Percentiles rank a stretch among this genome's conserved stretches.
phyloP scores from a whole-genome alignment of 371 early-diverging fungal species.

The Mucor racemosus region DNA sequence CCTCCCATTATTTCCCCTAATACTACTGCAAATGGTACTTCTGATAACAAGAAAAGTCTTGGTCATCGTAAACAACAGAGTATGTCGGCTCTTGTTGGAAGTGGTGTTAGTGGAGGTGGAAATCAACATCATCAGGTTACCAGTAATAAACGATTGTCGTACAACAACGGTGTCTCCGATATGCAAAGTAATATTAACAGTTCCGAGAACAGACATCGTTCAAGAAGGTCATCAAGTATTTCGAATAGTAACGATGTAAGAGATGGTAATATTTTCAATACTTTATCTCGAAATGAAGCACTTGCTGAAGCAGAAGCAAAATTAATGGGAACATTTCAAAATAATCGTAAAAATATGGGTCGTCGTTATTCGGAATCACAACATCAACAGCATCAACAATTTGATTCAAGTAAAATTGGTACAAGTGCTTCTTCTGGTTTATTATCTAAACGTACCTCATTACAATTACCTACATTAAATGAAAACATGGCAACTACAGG shows the following conservation, averaged over 20 bases:
- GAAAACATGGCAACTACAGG: constrained; percentile 31
- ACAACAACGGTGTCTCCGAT: constrained; percentile 26
- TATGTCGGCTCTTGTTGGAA: constrained; percentile 30
- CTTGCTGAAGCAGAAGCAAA: constrained; percentile 61
- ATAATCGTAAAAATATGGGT: constrained; percentile 5
- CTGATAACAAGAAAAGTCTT: constrained; percentile 12
- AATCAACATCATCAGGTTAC: constrained; percentile 17
- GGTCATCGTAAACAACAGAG: constrained; percentile 51
- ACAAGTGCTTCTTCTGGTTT: constrained; percentile 9
- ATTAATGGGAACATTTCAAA: constrained; percentile 52
- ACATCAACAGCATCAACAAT: constrained; percentile 21
- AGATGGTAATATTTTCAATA: constrained; percentile 36
- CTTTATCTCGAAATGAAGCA: constrained; percentile 45
- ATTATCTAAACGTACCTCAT: constrained; percentile 39
- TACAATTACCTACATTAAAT: constrained; percentile 45
- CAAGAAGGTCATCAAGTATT: constrained; percentile 20
- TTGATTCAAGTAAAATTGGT: constrained; percentile 7
- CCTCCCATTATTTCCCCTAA: constrained; percentile 40
- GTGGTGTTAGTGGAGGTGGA: constrained; percentile 10
- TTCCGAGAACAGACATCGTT: constrained; percentile 26
- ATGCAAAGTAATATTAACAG: constrained; percentile 27
- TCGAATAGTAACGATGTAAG: background rate
- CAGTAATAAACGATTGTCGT: constrained; percentile 32
- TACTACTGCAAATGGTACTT: background rate
- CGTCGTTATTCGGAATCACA: constrained; percentile 36